Percentiles rank a stretch among this genome's conserved stretches.
Conservation (phyloP, 2,329 filamentous ascomycete genomes). For the Cryphonectria parasitica region DNA sequence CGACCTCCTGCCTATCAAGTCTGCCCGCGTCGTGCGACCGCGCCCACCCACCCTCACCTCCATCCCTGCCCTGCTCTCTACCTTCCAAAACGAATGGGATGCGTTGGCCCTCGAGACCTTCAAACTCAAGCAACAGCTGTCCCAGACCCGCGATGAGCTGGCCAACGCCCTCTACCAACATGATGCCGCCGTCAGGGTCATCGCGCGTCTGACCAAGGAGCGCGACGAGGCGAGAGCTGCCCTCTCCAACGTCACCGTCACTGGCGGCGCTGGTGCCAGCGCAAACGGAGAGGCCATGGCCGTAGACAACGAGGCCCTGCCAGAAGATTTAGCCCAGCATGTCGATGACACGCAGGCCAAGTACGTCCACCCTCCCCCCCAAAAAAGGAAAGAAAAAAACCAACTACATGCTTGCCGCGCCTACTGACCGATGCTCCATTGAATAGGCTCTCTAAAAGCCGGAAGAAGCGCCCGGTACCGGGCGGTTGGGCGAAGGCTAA, state of each 20-base stretch:
- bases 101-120: constrained; percentile 89
- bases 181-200: constrained; percentile 94
- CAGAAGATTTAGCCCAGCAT: constrained; percentile 70
- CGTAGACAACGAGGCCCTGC: constrained; percentile 78
- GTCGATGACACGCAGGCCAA: constrained; percentile 81
- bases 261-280: constrained; percentile 47
- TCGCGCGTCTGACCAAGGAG: constrained; percentile 87
- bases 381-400: too few relatives aligned
- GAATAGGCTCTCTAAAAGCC: constrained; percentile 77
- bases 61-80: constrained; percentile 88
- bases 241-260: constrained; percentile 80
- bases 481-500: constrained; percentile 82
- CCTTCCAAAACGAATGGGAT: constrained; percentile 99
- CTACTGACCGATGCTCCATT: constrained; percentile 20
- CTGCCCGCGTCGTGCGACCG: constrained; percentile 80
- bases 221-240: constrained; percentile 90
- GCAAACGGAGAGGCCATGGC: constrained; percentile 85
- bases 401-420: not conserved
- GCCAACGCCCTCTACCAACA: constrained; percentile 95
- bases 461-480: constrained; percentile 86
- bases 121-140: constrained; percentile 85
- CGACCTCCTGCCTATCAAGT: constrained; percentile 87
- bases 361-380: constrained; percentile 54
- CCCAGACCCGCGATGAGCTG: constrained; percentile 89
- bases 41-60: constrained; percentile 93